phyloP scores from a whole-genome alignment of 345 rosid species.

The Lumnitzera racemosa region DNA sequence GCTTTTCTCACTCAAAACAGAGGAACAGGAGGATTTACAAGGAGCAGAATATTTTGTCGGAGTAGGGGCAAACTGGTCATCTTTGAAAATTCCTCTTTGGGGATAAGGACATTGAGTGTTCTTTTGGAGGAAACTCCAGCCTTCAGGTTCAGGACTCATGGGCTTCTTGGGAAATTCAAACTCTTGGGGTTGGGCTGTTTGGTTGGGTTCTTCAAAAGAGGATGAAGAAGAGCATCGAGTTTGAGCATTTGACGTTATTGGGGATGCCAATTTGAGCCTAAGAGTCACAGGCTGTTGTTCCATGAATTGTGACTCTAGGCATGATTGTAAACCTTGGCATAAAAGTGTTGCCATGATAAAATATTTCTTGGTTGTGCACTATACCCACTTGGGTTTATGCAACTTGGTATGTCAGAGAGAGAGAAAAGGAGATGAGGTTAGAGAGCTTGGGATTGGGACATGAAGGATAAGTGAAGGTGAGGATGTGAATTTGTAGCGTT shows the following conservation, averaged over 20 bases:
- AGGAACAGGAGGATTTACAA: conserved; percentile 47
- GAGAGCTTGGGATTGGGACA: conserved; percentile 8
- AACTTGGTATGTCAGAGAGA: conserved; percentile 2
- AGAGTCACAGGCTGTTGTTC: conserved; percentile 39
- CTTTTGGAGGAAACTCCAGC: conserved; percentile 50
- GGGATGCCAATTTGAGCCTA: conserved; percentile 51
- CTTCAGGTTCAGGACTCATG: conserved; percentile 6
- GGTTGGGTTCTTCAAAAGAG: conserved; percentile 3
- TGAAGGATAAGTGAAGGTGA: conserved; percentile 3
- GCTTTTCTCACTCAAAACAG: conserved; percentile 59
- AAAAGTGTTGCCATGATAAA: conserved; percentile 58
- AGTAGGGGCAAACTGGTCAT: background rate
- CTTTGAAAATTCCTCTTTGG: conserved; percentile 18
- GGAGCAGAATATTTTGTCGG: conserved; percentile 9
- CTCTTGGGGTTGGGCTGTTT: too few relatives aligned
- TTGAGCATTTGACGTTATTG: conserved; percentile 17
- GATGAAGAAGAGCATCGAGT: conserved; percentile 11
- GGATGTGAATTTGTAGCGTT: conserved; percentile 48
- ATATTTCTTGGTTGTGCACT: background rate
- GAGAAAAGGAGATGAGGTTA: conserved; percentile 1
- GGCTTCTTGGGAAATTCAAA: conserved; percentile 29
- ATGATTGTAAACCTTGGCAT: conserved; percentile 51
- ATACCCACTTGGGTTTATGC: background rate
- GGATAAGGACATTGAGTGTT: conserved; percentile 12
- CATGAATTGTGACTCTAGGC: conserved; percentile 42